Evolutionary conservation across 805 yeast species (phyloP), one percentile per base, ranked within the genome.

Genomic region (Lipomyces yamanashiensis): DNA sequence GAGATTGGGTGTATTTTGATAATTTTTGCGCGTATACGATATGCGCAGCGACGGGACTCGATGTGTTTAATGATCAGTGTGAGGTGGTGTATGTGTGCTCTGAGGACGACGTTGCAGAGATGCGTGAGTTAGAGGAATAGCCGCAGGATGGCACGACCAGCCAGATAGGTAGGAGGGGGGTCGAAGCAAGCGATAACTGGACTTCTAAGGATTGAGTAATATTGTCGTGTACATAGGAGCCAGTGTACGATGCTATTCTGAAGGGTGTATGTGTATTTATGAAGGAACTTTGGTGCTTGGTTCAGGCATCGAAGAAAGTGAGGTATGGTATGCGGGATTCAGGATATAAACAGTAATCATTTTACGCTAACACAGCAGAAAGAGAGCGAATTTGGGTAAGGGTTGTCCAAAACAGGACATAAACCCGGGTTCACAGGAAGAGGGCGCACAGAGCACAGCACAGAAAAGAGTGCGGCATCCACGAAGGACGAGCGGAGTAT

Each of bases 1-100:
- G 98, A 8, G 98, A 93, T 74, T 93, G 98, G 98, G 74, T 93
- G 61, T 90, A 86, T 76, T 92, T 93, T 78, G 81, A 87, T 37
- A 80, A 85, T 68, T 76, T 89, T 63, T 98, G 98, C 19, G 98
- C 99, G 19, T 93, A 93, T 77, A 92, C 98, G 8, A 80, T 87
- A 19, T 89, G 92, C 28, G 98, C 98, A 2, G 85, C 96, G 19
- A 90, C 97, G 10, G 82, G 86, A 49, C 93, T 93, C 81, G 93
- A 93, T 73, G 99, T 98, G 17, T 93, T 93, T 74, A 83, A 83
- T 65, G 84, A 84, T 59, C 74, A 77, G 2, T 74, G 79, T 51
- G 82, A 82, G 36, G 87, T 88, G 52, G 75, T 84, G 48, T 92
- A 89, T 74, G 86, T 92, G 58, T 81, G 83, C 71, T 81, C 84